Base-by-base conservation (phyloP, 73 alveolate genomes). In the Paramecium octaurelia region DNA sequence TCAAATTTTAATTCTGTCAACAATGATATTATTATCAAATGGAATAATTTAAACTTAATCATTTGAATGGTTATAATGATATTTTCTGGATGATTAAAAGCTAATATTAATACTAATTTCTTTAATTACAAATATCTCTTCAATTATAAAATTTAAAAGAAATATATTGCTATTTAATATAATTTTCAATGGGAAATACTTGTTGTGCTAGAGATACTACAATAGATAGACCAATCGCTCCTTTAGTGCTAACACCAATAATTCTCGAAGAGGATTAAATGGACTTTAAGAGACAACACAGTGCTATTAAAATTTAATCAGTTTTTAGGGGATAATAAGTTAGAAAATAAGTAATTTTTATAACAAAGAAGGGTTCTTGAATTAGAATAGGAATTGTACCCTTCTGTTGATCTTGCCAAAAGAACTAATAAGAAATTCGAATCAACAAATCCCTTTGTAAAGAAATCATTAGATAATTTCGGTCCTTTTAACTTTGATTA, bases 401-500 rank as follows among this genome's bases (percentile, higher is more conserved):
- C 84, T 18, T 54, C 69, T n/a, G 11, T 6, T 64, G 84, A 27
- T 64, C 4, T 31, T 27, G 84, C 29, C 23, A 27, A 64, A 34
- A 64, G 27, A 64, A 31, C 84, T 64, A 34, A 27, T 42, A 64
- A 34, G 27, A 64, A 27, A 34, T 29, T 64, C 27, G 84, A 64
- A 34, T 64, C 42, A 11, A 12, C 8, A 27, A 64, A 64, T 27
- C 84, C 84, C 14, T 31, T 31, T 64, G 84, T 64, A 12, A 64
- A 24, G 46, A 27, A 31, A 34, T 64, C 84, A 11, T 34, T 64
- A 12, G 84, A 64, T 34, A 64, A 64, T 16, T 34, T 64, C 9
- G 84, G 84, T 64, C 84, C 84, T 31, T 64, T 64, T 64, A 64
- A 64, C 31, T 64, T 64, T 64, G 84, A 64, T 64, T 16, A 31